A percentile compares a stretch with the other conserved stretches of the same genome.
Conservation (phyloP, 352 stramenopile species). For the Blastocystis sp. region DNA sequence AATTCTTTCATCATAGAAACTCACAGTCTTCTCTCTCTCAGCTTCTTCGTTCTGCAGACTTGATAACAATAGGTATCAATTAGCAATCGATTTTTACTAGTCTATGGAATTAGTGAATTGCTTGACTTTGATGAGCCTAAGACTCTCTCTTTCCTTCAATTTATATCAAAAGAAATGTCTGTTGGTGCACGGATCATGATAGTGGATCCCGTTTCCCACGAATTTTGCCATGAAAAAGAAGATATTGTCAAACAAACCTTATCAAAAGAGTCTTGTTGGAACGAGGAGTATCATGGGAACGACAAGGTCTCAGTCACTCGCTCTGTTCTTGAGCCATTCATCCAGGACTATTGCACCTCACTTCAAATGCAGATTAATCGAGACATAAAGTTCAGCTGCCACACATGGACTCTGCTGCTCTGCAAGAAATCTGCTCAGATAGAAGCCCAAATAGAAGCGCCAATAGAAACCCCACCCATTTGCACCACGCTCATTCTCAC, state of each 20-base stretch:
- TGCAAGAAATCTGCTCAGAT: not conserved
- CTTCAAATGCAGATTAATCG: conserved; percentile 24
- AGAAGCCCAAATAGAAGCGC: not conserved
- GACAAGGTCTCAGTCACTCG: conserved; percentile 40
- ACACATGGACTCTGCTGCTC: conserved; percentile 2
- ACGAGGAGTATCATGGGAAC: not conserved
- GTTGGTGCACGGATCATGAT: not conserved
- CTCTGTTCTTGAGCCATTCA: not conserved
- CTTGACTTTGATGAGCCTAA: not conserved
- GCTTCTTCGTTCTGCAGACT: not conserved
- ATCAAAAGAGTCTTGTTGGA: not conserved
- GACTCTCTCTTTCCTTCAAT: not conserved
- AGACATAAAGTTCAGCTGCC: conserved; percentile 46
- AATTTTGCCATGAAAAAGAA: conserved; percentile 51
- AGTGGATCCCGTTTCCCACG: conserved; percentile 2
- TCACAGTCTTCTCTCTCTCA: not conserved
- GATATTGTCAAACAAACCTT: not conserved
- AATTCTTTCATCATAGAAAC: not conserved
- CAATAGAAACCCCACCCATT: no score
- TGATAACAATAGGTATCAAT: not conserved
- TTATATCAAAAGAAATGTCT: not conserved
- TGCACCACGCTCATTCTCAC: conserved; percentile 3
- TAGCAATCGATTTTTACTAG: not conserved
- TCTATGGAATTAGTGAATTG: conserved; percentile 35
- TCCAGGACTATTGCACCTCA: not conserved